Conservation (phyloP, 176 grass and related monocot species). For the Eleusine indica region DNA sequence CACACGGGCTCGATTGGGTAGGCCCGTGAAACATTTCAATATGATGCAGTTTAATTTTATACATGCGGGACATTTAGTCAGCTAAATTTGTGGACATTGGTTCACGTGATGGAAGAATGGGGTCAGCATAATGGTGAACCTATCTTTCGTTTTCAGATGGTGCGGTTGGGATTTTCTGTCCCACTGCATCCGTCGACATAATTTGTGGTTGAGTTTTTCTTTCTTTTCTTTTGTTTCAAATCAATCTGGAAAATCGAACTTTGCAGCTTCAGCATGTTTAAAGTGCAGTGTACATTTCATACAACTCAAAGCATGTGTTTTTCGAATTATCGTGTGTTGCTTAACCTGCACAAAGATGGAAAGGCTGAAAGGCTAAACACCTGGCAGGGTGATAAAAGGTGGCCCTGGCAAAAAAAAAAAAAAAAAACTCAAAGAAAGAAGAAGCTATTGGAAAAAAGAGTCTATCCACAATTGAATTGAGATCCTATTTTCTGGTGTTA, state of each 20-base stretch:
- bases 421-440: too few species aligned
- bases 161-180: background rate
- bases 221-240: background rate
- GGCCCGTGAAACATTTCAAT: background rate
- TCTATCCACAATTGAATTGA: too few species aligned
- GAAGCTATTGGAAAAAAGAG: too few species aligned
- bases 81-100: background rate
- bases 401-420: too few species aligned
- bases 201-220: background rate
- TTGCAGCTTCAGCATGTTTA: background rate
- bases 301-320: background rate
- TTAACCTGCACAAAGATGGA: background rate
- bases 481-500: too few species aligned
- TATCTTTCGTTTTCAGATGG: background rate
- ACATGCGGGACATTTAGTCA: background rate
- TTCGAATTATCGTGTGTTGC: background rate
- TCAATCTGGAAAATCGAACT: background rate
- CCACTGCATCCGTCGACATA: background rate
- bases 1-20: background rate
- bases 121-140: background rate
- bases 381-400: background rate
- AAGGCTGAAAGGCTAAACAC: background rate
- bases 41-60: background rate
- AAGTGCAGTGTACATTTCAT: background rate
- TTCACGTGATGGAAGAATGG: background rate